phyloP scores from a whole-genome alignment of 106 monocot genomes.

The Cymbidium sinense region DNA sequence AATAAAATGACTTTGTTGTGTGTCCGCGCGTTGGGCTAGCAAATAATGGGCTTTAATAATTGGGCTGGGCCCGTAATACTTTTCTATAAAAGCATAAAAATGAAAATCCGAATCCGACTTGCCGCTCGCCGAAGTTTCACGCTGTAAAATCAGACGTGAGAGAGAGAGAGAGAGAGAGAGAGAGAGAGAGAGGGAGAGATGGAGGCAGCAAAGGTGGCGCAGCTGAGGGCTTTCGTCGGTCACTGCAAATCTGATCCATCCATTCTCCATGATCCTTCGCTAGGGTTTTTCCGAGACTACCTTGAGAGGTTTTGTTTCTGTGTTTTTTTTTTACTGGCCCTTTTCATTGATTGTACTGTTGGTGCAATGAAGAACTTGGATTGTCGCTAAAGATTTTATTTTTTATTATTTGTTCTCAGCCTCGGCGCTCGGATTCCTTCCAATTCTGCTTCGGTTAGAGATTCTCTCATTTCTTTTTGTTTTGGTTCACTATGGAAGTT shows the following conservation, averaged over 20 bases:
- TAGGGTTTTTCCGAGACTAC: constrained; percentile 43
- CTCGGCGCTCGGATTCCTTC: constrained; percentile 33
- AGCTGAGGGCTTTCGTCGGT: constrained; percentile 29
- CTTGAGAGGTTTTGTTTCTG: constrained; percentile 26
- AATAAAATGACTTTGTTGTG: too few relatives aligned
- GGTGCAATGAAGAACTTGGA: not conserved
- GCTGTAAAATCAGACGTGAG: too few relatives aligned
- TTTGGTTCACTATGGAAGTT: not conserved
- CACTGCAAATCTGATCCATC: constrained; percentile 41
- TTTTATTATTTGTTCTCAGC: constrained; percentile 13
- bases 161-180: too few relatives aligned
- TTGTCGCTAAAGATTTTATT: not conserved
- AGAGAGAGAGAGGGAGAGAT: not conserved
- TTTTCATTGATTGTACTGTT: not conserved
- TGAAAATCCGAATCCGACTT: too few relatives aligned
- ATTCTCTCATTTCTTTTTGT: not conserved
- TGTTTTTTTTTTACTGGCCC: not conserved
- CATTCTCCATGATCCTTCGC: constrained; percentile 35
- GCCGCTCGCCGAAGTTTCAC: too few relatives aligned
- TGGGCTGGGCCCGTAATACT: too few relatives aligned
- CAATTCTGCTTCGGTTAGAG: constrained; percentile 18
- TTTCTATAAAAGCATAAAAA: too few relatives aligned
- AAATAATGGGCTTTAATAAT: too few relatives aligned
- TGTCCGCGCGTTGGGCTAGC: too few relatives aligned
- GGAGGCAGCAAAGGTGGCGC: constrained; percentile 29